Percentiles rank a stretch among this genome's conserved stretches.
Conservation (phyloP, 1,139 yeast genomes). For the Kodamaea suecica region DNA sequence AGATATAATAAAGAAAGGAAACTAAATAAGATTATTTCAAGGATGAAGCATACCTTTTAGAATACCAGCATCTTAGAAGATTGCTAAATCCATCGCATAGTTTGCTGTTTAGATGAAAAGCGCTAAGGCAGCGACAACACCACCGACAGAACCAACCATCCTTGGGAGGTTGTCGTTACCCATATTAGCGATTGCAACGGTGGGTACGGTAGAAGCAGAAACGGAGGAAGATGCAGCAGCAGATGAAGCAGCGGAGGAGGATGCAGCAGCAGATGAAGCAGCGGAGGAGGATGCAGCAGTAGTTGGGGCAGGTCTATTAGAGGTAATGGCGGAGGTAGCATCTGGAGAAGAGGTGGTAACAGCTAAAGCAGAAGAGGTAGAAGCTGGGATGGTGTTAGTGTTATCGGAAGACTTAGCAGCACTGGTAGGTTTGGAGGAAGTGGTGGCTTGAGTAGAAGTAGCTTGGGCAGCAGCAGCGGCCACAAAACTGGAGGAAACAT, state of each 20-base stretch:
- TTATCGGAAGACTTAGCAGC: constrained; percentile 15
- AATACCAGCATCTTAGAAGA: too few relatives aligned
- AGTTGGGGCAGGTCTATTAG: too few relatives aligned
- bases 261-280: constrained; percentile 6
- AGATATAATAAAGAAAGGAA: too few relatives aligned
- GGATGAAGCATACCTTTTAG: too few relatives aligned
- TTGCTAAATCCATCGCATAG: too few relatives aligned
- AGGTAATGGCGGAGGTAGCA: constrained; percentile 7
- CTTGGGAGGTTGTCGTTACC: constrained; percentile 12
- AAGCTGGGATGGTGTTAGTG: constrained; percentile 13
- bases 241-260: constrained; percentile 4
- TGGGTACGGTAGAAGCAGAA: constrained; percentile 7
- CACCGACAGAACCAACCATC: constrained; percentile 13
- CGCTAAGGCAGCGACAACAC: constrained; percentile 15
- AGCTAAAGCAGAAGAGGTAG: constrained; percentile 15
- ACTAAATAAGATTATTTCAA: too few relatives aligned
- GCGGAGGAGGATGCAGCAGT: constrained; percentile 7
- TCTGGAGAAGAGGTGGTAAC: constrained; percentile 12
- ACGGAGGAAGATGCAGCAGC: constrained; percentile 7
- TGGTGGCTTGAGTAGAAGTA: constrained; percentile 11
- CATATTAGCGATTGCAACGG: constrained; percentile 9
- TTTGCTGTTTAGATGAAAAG: constrained; percentile 13
- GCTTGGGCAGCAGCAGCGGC: constrained; percentile 20
- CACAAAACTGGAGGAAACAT: constrained; percentile 27
- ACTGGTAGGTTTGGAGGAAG: constrained; percentile 4